Evolutionary conservation across 805 yeast genomes (phyloP), one percentile per base, ranked within the genome.

Genomic region (Teunomyces kruisii): DNA sequence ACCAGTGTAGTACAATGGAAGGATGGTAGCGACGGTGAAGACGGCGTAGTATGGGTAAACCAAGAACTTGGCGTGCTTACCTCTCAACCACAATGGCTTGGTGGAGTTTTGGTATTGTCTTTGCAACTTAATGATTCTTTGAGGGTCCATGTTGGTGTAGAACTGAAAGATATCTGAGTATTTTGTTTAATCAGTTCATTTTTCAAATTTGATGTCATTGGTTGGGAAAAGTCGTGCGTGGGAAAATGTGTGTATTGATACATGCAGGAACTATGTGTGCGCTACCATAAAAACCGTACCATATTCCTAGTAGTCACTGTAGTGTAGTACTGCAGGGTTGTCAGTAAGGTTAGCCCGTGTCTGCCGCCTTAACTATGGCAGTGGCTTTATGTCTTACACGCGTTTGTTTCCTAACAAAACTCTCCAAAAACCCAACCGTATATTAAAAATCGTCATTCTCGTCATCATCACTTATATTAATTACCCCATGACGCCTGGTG

Each of bases 21-120:
- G 77, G 48, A 75, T 75, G 42, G 88, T 80, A 52, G 88, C 74
- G 49, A 84, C 75, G 45, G 87, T 72, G 67, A 87, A 83, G 49
- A 83, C 74, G 51, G 87, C 88, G 74, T 77, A 84, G 79, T 82
- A 88, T 62, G 96, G 95, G 71, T 82, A 83, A 54, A 87, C 77
- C 64, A 83, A 68, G 58, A 76, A 72, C 70, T 85, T 85, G 54
- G 94, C 80, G 42, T 54, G 48, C 51, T 57, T 57, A 10, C 76
- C 76, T 64, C 71, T 68, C 64, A 70, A 67, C 76, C 76, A 72
- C 59, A 72, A 70, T 52, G 58, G 64, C 59, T 67, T 57, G 61
- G 63, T 54, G 47, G 75, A 64, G 63, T 58, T 62, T 58, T 72
- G 77, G 64, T 70, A 72, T 49, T 63, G 67, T 57, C 65, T 70